Evolutionary conservation across 2,329 filamentous ascomycete species (phyloP).

Genomic region (Exophiala sp.): DNA sequence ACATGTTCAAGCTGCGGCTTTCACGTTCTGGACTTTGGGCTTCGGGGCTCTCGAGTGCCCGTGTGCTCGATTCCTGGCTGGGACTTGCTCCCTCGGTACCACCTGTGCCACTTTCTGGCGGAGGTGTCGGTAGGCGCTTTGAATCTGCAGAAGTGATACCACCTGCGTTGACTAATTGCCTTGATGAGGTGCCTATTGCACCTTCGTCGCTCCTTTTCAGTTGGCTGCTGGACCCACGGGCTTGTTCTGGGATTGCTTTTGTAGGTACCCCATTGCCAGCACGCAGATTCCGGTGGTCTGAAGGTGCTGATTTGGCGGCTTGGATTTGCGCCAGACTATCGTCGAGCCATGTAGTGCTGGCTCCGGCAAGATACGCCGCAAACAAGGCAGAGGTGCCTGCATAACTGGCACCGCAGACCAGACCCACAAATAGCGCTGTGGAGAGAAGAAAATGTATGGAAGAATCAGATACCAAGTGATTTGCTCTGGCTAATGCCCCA

Average conservation of each 20-base stretch:
- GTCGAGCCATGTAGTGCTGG: slow-evolving; percentile 48
- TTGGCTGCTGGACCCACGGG: background rate
- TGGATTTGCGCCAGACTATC: slow-evolving; percentile 8
- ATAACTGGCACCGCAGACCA: slow-evolving; percentile 48
- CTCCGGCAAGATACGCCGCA: slow-evolving; percentile 53
- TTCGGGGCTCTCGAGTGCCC: too few species aligned
- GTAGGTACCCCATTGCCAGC: too few species aligned
- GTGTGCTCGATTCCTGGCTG: too few species aligned
- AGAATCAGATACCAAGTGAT: slow-evolving; percentile 26
- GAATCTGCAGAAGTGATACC: background rate
- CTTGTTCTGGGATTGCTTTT: background rate
- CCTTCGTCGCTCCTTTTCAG: background rate
- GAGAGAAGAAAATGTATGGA: slow-evolving; percentile 36
- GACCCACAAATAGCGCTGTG: slow-evolving; percentile 41
- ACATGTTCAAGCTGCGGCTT: slow-evolving; percentile 34
- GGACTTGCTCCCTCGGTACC: too few species aligned
- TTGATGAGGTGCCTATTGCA: background rate
- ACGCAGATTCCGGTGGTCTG: background rate
- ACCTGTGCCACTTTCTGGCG: slow-evolving; percentile 1
- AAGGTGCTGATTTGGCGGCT: background rate
- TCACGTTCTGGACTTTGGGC: background rate
- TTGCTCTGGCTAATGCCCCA: background rate
- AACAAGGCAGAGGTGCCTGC: slow-evolving; percentile 53
- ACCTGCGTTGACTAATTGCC: background rate
- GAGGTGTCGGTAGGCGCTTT: slow-evolving; percentile 5